Evolutionary conservation across 495 filamentous ascomycete species (phyloP).

Genomic region (Ascobolus immersus): DNA sequence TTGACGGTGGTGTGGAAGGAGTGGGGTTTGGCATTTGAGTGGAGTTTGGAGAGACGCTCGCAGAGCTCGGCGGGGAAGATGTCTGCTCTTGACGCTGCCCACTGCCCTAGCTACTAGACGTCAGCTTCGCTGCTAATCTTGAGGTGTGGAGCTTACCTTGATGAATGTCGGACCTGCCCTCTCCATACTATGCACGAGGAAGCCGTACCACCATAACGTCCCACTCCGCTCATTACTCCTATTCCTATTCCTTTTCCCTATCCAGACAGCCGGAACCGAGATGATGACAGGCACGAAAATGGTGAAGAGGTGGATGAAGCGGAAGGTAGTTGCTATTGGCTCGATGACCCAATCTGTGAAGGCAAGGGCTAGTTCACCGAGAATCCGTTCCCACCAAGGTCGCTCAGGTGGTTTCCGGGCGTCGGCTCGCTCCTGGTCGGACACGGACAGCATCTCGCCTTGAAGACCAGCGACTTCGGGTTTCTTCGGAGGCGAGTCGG

Average conservation of each 20-base stretch:
- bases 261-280: constrained; percentile 54
- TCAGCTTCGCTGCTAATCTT: constrained; percentile 1
- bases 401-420: no score
- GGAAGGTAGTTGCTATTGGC: constrained; percentile 61
- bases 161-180: constrained; percentile 88
- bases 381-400: no score
- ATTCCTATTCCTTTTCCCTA: constrained; percentile 34
- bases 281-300: constrained; percentile 82
- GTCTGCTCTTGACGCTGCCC: constrained; percentile 89
- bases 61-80: constrained; percentile 95
- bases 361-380: constrained; percentile 6
- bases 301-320: constrained; percentile 58
- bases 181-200: constrained; percentile 77
- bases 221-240: constrained; percentile 46
- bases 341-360: constrained; percentile 25
- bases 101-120: constrained; percentile 62
- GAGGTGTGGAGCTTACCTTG: constrained; percentile 37
- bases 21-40: constrained; percentile 83
- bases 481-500: no score
- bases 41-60: constrained; percentile 74
- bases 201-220: constrained; percentile 85
- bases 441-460: constrained; percentile 15
- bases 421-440: constrained; percentile 7
- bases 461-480: no score
- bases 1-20: constrained; percentile 54